Evolutionary conservation across 2,329 filamentous ascomycete species (phyloP).

Genomic region (Aspergillus udagawae): DNA sequence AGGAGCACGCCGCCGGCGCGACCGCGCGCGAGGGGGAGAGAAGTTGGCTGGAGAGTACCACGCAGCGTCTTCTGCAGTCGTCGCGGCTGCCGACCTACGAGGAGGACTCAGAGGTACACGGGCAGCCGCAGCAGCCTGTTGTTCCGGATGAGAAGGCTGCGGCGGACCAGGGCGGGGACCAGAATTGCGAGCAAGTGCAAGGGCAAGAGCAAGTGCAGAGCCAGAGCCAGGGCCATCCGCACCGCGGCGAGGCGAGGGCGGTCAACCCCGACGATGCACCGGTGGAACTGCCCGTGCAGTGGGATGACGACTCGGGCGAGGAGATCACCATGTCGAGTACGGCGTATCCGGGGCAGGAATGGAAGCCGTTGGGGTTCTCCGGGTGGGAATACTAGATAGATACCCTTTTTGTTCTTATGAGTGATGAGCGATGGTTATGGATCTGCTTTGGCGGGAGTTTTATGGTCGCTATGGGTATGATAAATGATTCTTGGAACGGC

Average conservation of each 20-base stretch:
- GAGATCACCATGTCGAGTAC: conserved; percentile 48
- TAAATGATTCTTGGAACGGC: no score
- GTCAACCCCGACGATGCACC: conserved; percentile 24
- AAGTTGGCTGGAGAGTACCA: conserved; percentile 4
- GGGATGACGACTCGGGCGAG: conserved; percentile 38
- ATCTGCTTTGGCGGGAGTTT: not conserved
- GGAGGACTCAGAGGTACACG: conserved; percentile 11
- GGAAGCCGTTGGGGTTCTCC: conserved; percentile 32
- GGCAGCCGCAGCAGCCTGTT: not conserved
- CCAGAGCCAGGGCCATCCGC: conserved; percentile 8
- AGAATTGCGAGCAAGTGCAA: no score
- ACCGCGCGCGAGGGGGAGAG: not conserved
- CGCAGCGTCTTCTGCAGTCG: conserved; percentile 1
- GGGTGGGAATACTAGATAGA: conserved; percentile 12
- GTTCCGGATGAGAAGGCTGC: conserved; percentile 7
- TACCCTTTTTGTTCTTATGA: not conserved
- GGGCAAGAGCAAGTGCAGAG: no score
- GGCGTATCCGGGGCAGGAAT: conserved; percentile 47
- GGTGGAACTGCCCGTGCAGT: conserved; percentile 30
- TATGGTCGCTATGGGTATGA: not conserved
- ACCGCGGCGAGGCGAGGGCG: conserved; percentile 18
- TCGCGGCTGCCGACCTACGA: conserved; percentile 14
- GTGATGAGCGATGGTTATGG: not conserved
- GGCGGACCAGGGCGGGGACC: not conserved
- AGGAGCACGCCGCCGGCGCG: conserved; percentile 1